A percentile compares a stretch with the other conserved stretches of the same genome.
Conservation (phyloP, 1,139 yeast species). For the Pichia sp. region DNA sequence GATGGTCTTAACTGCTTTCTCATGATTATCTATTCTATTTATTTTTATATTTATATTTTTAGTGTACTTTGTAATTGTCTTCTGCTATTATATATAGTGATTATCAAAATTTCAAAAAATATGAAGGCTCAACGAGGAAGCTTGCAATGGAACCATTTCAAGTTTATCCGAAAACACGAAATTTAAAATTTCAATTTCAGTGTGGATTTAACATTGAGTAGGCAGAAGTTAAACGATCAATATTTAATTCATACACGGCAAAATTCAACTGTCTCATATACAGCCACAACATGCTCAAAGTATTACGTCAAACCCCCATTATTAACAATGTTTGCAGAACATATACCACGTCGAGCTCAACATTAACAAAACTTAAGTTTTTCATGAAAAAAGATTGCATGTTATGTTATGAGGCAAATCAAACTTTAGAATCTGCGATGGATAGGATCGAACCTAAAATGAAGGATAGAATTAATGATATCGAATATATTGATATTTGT, state of each 20-base stretch:
- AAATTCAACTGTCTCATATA: too few relatives aligned
- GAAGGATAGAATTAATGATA: conserved; percentile 27
- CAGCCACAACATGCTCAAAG: neutral
- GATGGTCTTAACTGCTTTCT: conserved; percentile 40
- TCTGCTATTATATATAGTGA: neutral
- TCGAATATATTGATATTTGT: conserved; percentile 59
- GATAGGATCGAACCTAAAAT: conserved; percentile 15
- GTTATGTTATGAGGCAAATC: conserved; percentile 68
- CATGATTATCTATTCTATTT: neutral
- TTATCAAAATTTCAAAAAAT: too few relatives aligned
- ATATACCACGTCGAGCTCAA: neutral
- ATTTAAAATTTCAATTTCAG: too few relatives aligned
- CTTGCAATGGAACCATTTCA: too few relatives aligned
- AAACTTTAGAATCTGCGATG: conserved; percentile 41
- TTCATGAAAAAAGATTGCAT: conserved; percentile 78
- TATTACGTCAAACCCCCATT: neutral
- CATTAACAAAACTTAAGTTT: conserved; percentile 40
- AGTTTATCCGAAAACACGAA: too few relatives aligned
- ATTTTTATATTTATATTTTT: neutral
- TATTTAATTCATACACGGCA: too few relatives aligned
- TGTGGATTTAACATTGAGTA: too few relatives aligned
- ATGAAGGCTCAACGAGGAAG: too few relatives aligned
- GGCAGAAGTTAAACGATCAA: too few relatives aligned
- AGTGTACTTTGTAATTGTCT: neutral
- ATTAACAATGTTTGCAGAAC: neutral